phyloP scores from a whole-genome alignment of 371 early-diverging fungal genomes.

The Umbelopsis sp. region DNA sequence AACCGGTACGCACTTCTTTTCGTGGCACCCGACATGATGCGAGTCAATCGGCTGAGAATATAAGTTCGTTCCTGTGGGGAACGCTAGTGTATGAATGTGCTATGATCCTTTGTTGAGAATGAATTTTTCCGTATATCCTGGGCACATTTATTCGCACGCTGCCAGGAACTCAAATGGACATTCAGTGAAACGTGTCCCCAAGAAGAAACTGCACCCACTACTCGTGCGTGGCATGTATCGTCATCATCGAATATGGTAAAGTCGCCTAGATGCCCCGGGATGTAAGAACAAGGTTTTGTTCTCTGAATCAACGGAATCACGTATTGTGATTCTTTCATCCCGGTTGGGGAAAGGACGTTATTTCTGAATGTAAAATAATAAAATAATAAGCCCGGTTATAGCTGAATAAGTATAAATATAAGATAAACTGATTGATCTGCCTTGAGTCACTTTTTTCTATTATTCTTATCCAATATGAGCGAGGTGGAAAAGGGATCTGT shows the following conservation, averaged over 20 bases:
- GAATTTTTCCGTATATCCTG: too few species aligned
- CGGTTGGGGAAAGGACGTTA: too few species aligned
- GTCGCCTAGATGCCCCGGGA: neutral
- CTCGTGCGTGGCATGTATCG: neutral
- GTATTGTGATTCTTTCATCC: too few species aligned
- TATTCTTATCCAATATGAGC: neutral
- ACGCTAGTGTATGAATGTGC: too few species aligned
- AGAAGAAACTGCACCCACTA: neutral
- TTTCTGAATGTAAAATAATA: too few species aligned
- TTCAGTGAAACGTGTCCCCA: neutral
- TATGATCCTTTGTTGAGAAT: too few species aligned
- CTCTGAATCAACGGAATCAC: too few species aligned
- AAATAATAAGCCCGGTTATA: neutral
- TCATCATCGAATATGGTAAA: neutral
- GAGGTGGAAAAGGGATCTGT: neutral
- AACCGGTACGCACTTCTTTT: too few species aligned
- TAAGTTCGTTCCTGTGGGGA: too few species aligned
- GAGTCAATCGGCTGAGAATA: too few species aligned
- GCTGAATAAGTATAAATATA: neutral
- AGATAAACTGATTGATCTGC: neutral
- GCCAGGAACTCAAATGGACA: neutral
- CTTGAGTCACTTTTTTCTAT: neutral
- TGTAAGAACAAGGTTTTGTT: neutral
- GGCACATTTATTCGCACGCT: too few species aligned
- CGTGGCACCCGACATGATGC: too few species aligned